Percentiles rank a stretch among this genome's conserved stretches.
Conservation (phyloP, 768 basidiomycete species). For the Russula abietina region DNA sequence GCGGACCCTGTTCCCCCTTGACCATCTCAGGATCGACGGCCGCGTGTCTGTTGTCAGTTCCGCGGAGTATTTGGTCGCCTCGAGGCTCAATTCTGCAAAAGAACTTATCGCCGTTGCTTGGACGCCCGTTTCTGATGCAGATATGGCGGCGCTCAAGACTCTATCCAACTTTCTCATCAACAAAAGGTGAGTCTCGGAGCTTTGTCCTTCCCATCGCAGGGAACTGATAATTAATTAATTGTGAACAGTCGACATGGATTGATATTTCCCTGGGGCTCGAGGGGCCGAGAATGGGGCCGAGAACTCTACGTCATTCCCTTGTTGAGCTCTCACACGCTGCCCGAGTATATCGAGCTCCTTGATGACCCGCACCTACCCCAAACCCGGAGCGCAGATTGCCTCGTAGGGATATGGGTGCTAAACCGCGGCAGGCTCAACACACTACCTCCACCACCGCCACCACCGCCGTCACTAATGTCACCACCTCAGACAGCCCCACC, state of each 20-base stretch:
- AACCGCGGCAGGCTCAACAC: constrained; percentile 69
- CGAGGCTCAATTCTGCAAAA: constrained; percentile 66
- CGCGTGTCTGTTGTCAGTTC: constrained; percentile 76
- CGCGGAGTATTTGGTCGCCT: constrained; percentile 70
- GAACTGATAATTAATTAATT: not conserved
- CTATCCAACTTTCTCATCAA: constrained; percentile 61
- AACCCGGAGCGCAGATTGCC: constrained; percentile 52
- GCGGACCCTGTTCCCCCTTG: constrained; percentile 69
- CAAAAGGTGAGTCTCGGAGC: constrained; percentile 54
- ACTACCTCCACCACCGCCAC: constrained; percentile 6
- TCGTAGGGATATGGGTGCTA: constrained; percentile 83
- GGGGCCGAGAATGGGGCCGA: constrained; percentile 70
- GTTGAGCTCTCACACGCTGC: constrained; percentile 55
- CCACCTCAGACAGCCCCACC: constrained; percentile 2
- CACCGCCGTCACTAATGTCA: not conserved
- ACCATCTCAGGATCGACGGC: constrained; percentile 71
- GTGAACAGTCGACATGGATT: constrained; percentile 70
- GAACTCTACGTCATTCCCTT: constrained; percentile 86
- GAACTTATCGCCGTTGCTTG: constrained; percentile 78
- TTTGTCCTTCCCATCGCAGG: not conserved
- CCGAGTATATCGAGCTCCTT: constrained; percentile 80
- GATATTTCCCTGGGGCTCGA: constrained; percentile 78
- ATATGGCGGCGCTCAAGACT: constrained; percentile 49
- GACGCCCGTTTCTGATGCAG: constrained; percentile 43
- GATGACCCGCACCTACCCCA: constrained; percentile 70